Evolutionary conservation across 2,329 filamentous ascomycete species (phyloP).

Genomic region (Cryphonectria carpinicola): DNA sequence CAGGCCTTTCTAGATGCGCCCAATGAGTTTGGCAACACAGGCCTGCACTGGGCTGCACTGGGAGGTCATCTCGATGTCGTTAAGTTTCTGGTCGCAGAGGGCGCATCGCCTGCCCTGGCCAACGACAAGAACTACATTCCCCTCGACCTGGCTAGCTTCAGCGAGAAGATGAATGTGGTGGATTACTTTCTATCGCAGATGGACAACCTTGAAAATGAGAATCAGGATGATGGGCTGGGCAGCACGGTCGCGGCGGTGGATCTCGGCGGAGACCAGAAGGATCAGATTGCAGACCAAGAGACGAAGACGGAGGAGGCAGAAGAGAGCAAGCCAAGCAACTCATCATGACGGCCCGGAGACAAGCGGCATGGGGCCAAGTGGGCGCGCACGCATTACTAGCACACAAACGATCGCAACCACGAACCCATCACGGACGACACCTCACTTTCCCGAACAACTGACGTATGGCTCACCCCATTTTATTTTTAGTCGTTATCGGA

Average conservation of each 20-base stretch:
- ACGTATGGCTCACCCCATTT: background rate
- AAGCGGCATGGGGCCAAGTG: background rate
- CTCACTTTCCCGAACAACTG: background rate
- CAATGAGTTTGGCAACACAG: constrained; percentile 86
- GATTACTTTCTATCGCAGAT: constrained; percentile 61
- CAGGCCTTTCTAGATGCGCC: constrained; percentile 65
- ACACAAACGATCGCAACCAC: background rate
- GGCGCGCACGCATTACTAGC: background rate
- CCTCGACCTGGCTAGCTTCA: constrained; percentile 73
- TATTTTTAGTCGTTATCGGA: background rate
- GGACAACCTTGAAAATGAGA: constrained; percentile 51
- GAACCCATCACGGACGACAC: background rate
- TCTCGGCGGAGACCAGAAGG: constrained; percentile 41
- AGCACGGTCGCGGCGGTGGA: constrained; percentile 44
- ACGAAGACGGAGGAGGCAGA: constrained; percentile 1
- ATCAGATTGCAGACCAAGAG: constrained; percentile 30
- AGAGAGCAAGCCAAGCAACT: background rate
- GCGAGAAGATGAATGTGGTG: constrained; percentile 68
- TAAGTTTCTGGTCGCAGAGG: constrained; percentile 74
- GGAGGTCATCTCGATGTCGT: constrained; percentile 85
- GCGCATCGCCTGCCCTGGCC: constrained; percentile 75
- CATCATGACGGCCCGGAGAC: constrained; percentile 14
- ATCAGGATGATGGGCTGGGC: constrained; percentile 49
- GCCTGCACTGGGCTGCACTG: constrained; percentile 90
- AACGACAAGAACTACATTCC: constrained; percentile 86